Evolutionary conservation across 495 filamentous ascomycete species (phyloP), one percentile per base, ranked within the genome.

Genomic region (Penicillium canariense): DNA sequence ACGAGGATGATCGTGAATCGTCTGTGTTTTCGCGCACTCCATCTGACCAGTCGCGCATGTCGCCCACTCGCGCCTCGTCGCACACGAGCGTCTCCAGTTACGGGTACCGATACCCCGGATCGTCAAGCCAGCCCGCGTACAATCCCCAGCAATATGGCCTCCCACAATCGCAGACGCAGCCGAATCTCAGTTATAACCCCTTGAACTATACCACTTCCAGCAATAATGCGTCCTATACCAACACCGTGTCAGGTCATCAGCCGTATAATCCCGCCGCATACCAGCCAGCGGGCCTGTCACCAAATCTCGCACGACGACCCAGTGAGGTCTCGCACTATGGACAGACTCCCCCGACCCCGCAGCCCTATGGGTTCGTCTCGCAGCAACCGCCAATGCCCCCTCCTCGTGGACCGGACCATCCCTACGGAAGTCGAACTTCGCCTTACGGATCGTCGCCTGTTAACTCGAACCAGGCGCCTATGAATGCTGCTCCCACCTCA

Each of bases 61-160:
- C 75, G 70, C 73, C 69, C 65, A 69, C 62, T 60, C 67, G 73
- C 52, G 64, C 74, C 43, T 66, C 72, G 27, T 78, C 76, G 14
- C 73, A 76, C 54, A 68, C 74, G 32, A 69, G 76, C 18, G 72
- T 79, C 56, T 75, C 83, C 4, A 76, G 75, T 55, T 87, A 86
- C 65, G 80, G 84, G 49, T 86, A 87, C 54, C 83, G 86, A 50
- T 76, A 82, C 48, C 70, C 78, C 51, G 45, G 65, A 38, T 56
- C 80, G 28, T 74, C 80, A 27, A 75, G 73, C 15, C 84, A 82
- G 43, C 68, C 77, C 12, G 73, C 82, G 1, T 96, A 96, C 69
- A 95, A 96, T 59, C 91, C 92, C 2, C 89, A 91, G 68, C 75
- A 87, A 48, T 97, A 91, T 67, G 82, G 79, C 40, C 75, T 82